phyloP scores from a whole-genome alignment of 2,329 filamentous ascomycete species.

The Bimuria novae-zelandiae region DNA sequence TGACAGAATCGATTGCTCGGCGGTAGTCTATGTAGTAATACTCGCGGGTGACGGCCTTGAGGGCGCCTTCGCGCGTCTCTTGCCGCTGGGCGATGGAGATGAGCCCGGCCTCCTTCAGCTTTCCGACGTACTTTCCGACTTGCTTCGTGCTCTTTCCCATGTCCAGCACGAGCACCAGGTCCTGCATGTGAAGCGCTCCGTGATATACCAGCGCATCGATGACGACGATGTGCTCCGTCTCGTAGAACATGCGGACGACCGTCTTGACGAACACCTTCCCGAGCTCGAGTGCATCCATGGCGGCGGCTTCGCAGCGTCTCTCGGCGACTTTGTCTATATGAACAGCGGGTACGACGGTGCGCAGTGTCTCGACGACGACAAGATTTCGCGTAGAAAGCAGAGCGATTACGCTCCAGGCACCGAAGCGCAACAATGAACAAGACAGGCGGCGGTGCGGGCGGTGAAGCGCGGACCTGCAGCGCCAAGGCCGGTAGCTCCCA shows the following conservation, averaged over 20 bases:
- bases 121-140: slow-evolving; percentile 85
- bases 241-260: slow-evolving; percentile 83
- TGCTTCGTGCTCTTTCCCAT: slow-evolving; percentile 84
- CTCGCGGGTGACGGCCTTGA: slow-evolving; percentile 80
- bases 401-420: slow-evolving; percentile 2
- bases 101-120: slow-evolving; percentile 83
- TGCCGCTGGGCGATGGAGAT: slow-evolving; percentile 76
- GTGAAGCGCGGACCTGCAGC: slow-evolving; percentile 27
- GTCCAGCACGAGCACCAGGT: slow-evolving; percentile 79
- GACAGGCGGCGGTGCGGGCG: slow-evolving; percentile 24
- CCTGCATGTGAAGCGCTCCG: slow-evolving; percentile 80
- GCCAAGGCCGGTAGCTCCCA: slow-evolving; percentile 25
- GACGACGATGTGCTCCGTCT: slow-evolving; percentile 80
- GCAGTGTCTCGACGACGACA: not conserved
- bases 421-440: slow-evolving; percentile 9
- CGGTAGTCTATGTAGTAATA: slow-evolving; percentile 98
- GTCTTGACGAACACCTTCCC: slow-evolving; percentile 82
- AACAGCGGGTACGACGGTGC: not conserved
- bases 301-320: no score
- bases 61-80: slow-evolving; percentile 79
- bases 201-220: slow-evolving; percentile 79
- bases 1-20: slow-evolving; percentile 92
- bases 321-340: no score
- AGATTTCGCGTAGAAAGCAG: not conserved
- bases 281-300: slow-evolving; percentile 62